Evolutionary conservation across 768 basidiomycete species (phyloP), one percentile per base, ranked within the genome.

Genomic region (Tricholomella constricta): DNA sequence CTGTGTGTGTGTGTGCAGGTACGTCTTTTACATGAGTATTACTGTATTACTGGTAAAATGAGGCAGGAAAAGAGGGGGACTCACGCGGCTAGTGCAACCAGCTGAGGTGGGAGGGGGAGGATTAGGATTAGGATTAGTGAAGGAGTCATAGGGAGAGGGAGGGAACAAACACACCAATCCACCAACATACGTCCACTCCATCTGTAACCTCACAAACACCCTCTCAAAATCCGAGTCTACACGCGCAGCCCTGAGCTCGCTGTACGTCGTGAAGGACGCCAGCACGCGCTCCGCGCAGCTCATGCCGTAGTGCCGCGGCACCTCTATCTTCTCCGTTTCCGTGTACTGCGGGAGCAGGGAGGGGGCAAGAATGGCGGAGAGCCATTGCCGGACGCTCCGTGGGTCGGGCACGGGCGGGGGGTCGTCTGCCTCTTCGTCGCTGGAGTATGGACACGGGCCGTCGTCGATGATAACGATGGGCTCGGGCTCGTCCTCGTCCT

Each of bases 151-250:
- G n/a, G n/a, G n/a, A n/a, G n/a, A n/a, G n/a, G 12, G 22, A 45
- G 22, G 5, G 38, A 37, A 45, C 20, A 10, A 23, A 72, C 81
- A 58, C 54, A 87, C 82, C 62, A 83, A 70, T 31, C 78, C 84
- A n/a, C 84, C 86, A 14, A 81, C 71, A 40, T 79, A 84, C 5
- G 78, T 79, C 88, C 88, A 89, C 58, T 89, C 88, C 23, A 70
- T 69, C 55, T 80, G 72, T 20, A 88, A 58, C 35, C 81, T 66
- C 2, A 52, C 54, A 42, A 83, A 72, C 2, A 86, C 62, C 11
- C 66, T 65, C 40, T 86, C 83, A 47, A 74, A 85, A 8, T 84
- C 74, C 1, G 76, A 76, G 46, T 83, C 78, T 10, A 58, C 48
- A 2, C 54, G 50, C 4, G 82, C 84, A 19, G 73, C 70, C 35